Evolutionary conservation across 257 asterid species (phyloP), one percentile per base, ranked within the genome.

Genomic region (Solanum virginianum): DNA sequence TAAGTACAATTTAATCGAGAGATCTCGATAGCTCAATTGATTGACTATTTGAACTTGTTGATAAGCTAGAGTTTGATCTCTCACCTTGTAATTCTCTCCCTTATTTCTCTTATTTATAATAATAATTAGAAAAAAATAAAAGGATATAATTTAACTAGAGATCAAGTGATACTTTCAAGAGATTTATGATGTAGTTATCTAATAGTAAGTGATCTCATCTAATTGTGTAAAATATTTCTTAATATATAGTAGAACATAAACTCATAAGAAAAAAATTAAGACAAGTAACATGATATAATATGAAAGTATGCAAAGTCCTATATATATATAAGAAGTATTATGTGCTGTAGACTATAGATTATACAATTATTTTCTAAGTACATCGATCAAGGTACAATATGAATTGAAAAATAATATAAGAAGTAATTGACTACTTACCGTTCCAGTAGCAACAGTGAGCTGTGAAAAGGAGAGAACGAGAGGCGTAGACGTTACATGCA

Each of bases 401-500:
- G 0, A 12, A 54, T 24, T 51, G 6, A 11, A 74, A 84, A 36
- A 10, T 22, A 26, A 15, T 3, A 79, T 70, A 70, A 39, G 13
- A 69, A 13, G 22, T 15, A 6, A 36, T 54, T 4, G 43, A 77
- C 6, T 55, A 29, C 95, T 91, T 90, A 96, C 99, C 0, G 87
- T 59, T 70, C 99, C 99, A 7, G 86, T 87, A 66, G 98, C 98
- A 0, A 96, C 53, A 1, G 94, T 82, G 63, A 94, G 95, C 20
- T 93, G 63, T 3, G 95, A 88, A 89, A 79, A 92, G 32, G 95
- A 90, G 66, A 96, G 94, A 91, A 91, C 92, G 72, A 96, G 59
- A 4, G 95, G 96, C 18, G 98, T 80, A 2, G 98, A 89, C 0
- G 97, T 85, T 10, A 96, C 99, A 26, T 95, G 98, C 83, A 95